A percentile compares a stretch with the other conserved stretches of the same genome.
Conservation (phyloP, 345 rosid genomes). For the Acer saccharum region DNA sequence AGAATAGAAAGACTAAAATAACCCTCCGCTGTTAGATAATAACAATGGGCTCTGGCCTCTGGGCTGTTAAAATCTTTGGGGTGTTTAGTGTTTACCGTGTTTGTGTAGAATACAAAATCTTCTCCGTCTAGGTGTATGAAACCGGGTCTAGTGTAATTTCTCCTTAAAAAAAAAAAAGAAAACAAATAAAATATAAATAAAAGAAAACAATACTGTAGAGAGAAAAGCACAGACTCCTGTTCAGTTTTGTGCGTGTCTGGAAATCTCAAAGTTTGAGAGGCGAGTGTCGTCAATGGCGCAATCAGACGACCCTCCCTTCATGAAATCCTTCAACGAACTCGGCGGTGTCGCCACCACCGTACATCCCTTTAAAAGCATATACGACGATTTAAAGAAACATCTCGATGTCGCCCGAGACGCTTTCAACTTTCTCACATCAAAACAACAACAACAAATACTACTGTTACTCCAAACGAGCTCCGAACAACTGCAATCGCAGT, state of each 20-base stretch:
- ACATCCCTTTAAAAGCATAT: slow-evolving; percentile 41
- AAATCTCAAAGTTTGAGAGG: neutral
- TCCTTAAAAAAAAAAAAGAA: no score
- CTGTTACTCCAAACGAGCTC: neutral
- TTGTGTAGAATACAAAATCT: no score
- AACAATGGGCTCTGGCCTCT: no score
- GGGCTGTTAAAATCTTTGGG: no score
- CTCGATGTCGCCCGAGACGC: slow-evolving; percentile 45
- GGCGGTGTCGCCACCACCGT: slow-evolving; percentile 40
- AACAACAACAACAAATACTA: neutral
- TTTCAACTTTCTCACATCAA: slow-evolving; percentile 16
- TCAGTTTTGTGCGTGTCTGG: neutral
- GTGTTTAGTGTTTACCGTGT: no score
- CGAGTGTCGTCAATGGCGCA: neutral
- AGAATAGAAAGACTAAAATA: no score
- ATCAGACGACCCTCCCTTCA: slow-evolving; percentile 22
- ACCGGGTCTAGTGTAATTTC: no score
- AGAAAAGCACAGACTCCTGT: neutral
- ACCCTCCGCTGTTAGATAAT: no score
- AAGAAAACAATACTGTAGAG: neutral
- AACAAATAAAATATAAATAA: no score
- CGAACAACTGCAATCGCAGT: neutral
- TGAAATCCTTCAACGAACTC: slow-evolving; percentile 44
- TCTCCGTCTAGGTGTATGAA: no score
- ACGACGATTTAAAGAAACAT: slow-evolving; percentile 55